Base-by-base conservation (phyloP, 805 yeast species). In the Pachysolen tannophilus region DNA sequence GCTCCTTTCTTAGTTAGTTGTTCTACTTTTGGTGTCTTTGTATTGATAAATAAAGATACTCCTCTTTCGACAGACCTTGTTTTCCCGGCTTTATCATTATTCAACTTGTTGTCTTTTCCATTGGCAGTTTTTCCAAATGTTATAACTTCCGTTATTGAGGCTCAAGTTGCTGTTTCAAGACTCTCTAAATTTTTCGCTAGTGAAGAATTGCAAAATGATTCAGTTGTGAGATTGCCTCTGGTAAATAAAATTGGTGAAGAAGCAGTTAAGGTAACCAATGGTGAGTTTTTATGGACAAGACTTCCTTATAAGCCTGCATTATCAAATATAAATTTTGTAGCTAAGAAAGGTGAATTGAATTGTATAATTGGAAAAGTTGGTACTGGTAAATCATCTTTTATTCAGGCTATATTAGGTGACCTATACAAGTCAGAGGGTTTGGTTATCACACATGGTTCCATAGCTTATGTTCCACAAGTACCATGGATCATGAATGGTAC, bases 401-500 rank as follows among this genome's bases (percentile, higher is more conserved):
- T 86, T 38, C 86, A 82, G 56, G 74, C 90, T 13, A 60, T 87
- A 21, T 61, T 86, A 28, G 97, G 97, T 43, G 94, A 87, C 48
- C 65, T 88, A 44, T 75, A 81, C 55, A 80, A 82, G 55, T 67
- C 77, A 14, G 69, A 73, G 34, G 97, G 97, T 28, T 60, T 69
- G 15, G 88, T 83, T 5, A 63, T 65, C 13, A 72, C 80, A 8
- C 79, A 72, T 51, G 97, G 97, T 28, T 67, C 72, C 32, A 66
- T 84, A 24, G 97, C 97, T 0, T 90, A 88, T 55, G 95, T 82
- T 28, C 78, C 95, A 2, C 97, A 88, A 59, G 78, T 81, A 25
- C 88, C 97, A 2, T 88, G 97, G 97, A 85, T 88, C 43, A 85
- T 83, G 82, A 88, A 88, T 51, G 96, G 94, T 25, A 67, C 88